Evolutionary conservation across 2,329 filamentous ascomycete species (phyloP).

Genomic region (Fusarium newnesense): DNA sequence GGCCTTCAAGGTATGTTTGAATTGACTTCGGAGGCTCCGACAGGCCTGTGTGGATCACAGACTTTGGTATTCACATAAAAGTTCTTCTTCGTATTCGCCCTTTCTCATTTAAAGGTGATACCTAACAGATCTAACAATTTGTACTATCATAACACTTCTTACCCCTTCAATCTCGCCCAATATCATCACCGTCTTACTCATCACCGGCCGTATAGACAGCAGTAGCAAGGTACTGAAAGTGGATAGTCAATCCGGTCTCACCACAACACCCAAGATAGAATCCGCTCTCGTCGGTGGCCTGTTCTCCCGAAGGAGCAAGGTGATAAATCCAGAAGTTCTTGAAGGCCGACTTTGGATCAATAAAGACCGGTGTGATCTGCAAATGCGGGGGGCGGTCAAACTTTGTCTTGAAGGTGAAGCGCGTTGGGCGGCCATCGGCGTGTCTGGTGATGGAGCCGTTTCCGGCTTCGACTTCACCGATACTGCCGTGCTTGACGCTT

Average conservation of each 20-base stretch:
- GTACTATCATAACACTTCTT: too few relatives aligned
- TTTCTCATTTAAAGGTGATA: too few relatives aligned
- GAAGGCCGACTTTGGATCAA: not conserved
- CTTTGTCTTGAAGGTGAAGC: constrained; percentile 2
- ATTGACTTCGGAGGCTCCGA: too few relatives aligned
- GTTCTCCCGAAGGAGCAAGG: not conserved
- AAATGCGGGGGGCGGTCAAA: not conserved
- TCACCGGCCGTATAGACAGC: not conserved
- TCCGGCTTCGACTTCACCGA: not conserved
- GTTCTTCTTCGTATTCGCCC: too few relatives aligned
- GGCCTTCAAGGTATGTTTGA: too few relatives aligned
- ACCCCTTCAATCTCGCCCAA: too few relatives aligned
- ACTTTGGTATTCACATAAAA: too few relatives aligned
- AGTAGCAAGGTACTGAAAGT: not conserved
- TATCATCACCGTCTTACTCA: not conserved
- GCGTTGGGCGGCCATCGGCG: not conserved
- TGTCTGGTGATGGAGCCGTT: not conserved
- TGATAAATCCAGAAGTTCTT: not conserved
- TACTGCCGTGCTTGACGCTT: not conserved
- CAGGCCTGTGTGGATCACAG: too few relatives aligned
- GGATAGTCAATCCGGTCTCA: not conserved
- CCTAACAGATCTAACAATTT: too few relatives aligned
- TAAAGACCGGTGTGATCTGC: not conserved
- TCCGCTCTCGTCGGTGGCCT: not conserved
- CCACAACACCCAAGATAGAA: not conserved